Evolutionary conservation across 306 rosid species (phyloP), one percentile per base, ranked within the genome.

Genomic region (Fragaria ananassa): DNA sequence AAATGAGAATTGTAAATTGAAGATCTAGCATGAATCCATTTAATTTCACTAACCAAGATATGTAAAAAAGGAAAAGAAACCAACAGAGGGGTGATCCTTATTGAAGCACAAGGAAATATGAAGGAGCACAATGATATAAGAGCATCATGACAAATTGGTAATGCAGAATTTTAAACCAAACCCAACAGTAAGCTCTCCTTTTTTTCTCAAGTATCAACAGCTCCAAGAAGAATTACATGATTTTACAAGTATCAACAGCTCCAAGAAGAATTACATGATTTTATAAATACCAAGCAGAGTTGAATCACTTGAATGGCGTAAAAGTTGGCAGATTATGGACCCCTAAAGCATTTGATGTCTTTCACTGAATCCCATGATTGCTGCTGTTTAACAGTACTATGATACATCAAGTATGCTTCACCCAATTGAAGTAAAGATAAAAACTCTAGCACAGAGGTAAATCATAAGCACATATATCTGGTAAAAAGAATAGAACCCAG

Each of bases 91-190:
- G 18, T 60, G 23, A 21, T 19, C 35, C 50, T 41, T 11, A 79
- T 39, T 8, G 49, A 42, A 42, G 46, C 31, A 50, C 29, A 47
- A 4, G 35, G 45, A 66, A 76, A 39, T 27, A 73, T 5, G 42
- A 57, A 44, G 13, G 29, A 31, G 46, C 58, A 45, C 7, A 25
- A 47, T 19, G 31, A 72, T 54, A 27, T 37, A 34, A 19, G 61
- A 66, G 39, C 42, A 66, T 15, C 65, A 53, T 27, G 56, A 27
- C 23, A 67, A 14, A 56, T 3, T 56, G 62, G 3, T 31, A 56
- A 67, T 35, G 72, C 70, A 65, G 17, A 79, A 72, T 6, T 17
- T 10, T 18, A 61, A 74, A 61, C 44, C 61, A 74, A 74, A 46
- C 56, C 0, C 34, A 74, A 61, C 7, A 47, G n/a, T 31, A 61